Conservation (phyloP, 1,139 yeast genomes). For the Geotrichum restrictum region DNA sequence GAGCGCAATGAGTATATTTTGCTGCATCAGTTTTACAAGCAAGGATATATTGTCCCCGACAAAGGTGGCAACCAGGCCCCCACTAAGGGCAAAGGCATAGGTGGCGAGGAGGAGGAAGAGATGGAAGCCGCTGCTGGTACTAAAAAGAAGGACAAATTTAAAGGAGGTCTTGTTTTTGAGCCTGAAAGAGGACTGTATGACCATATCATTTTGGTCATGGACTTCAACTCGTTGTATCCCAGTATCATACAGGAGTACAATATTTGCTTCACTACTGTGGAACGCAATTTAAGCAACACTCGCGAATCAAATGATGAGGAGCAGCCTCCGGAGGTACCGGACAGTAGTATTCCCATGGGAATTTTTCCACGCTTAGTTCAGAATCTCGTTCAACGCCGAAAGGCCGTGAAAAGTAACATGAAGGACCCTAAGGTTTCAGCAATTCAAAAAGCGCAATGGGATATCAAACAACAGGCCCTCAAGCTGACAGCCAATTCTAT, state of each 20-base stretch:
- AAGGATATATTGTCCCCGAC: constrained; percentile 84
- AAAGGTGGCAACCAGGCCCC: constrained; percentile 42
- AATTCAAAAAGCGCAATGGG: constrained; percentile 62
- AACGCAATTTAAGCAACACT: constrained; percentile 42
- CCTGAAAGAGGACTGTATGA: constrained; percentile 95
- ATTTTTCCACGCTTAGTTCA: constrained; percentile 82
- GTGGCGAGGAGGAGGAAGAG: constrained; percentile 28
- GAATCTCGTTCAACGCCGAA: constrained; percentile 82
- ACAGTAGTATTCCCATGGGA: constrained; percentile 58
- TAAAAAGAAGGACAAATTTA: constrained; percentile 75
- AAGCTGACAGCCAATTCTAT: constrained; percentile 96
- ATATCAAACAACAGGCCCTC: constrained; percentile 92
- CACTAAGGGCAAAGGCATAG: constrained; percentile 35
- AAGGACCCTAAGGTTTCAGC: constrained; percentile 66
- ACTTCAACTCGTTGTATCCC: constrained; percentile 95
- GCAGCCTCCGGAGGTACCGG: constrained; percentile 72
- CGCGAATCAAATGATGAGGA: constrained; percentile 46
- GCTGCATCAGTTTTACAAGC: constrained; percentile 82
- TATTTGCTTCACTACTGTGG: constrained; percentile 94
- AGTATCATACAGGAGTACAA: constrained; percentile 95
- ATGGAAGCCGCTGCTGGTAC: constrained; percentile 25
- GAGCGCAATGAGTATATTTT: constrained; percentile 93
- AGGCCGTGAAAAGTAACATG: constrained; percentile 83
- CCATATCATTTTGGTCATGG: constrained; percentile 89
- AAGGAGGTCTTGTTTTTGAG: constrained; percentile 96